Conservation (phyloP, 768 basidiomycete genomes). For the Suillus alpinus region DNA sequence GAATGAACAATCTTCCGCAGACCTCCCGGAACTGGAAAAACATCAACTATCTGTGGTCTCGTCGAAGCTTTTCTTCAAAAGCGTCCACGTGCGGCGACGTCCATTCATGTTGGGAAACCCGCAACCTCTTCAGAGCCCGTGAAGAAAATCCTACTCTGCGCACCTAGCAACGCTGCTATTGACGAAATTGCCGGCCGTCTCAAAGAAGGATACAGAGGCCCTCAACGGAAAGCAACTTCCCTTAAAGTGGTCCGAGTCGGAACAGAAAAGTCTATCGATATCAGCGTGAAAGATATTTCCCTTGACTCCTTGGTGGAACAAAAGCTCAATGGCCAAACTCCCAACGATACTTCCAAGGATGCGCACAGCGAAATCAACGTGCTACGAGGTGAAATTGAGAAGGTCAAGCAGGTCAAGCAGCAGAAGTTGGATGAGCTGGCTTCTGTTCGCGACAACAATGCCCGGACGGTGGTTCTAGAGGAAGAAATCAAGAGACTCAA, state of each 20-base stretch:
- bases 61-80: slow-evolving; percentile 76
- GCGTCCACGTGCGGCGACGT: slow-evolving; percentile 46
- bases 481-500: slow-evolving; percentile 70
- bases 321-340: slow-evolving; percentile 50
- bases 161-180: slow-evolving; percentile 97
- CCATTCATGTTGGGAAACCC: slow-evolving; percentile 47
- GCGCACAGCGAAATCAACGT: slow-evolving; percentile 53
- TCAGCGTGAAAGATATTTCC: slow-evolving; percentile 80
- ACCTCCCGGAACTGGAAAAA: slow-evolving; percentile 98
- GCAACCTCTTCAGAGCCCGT: slow-evolving; percentile 41
- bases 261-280: slow-evolving; percentile 67
- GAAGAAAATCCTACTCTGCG: slow-evolving; percentile 86
- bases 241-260: slow-evolving; percentile 93
- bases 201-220: slow-evolving; percentile 68
- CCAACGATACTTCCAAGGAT: slow-evolving; percentile 44
- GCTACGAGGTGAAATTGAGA: slow-evolving; percentile 66
- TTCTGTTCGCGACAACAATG: slow-evolving; percentile 52
- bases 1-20: slow-evolving; percentile 36
- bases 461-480: slow-evolving; percentile 54
- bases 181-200: slow-evolving; percentile 92
- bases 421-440: slow-evolving; percentile 62
- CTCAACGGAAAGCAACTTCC: slow-evolving; percentile 48
- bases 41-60: slow-evolving; percentile 95
- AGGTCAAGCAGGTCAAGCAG: slow-evolving; percentile 57
- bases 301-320: slow-evolving; percentile 85